phyloP scores from a whole-genome alignment of 1,284 basidiomycete genomes.

The Rhodotorula sp. region DNA sequence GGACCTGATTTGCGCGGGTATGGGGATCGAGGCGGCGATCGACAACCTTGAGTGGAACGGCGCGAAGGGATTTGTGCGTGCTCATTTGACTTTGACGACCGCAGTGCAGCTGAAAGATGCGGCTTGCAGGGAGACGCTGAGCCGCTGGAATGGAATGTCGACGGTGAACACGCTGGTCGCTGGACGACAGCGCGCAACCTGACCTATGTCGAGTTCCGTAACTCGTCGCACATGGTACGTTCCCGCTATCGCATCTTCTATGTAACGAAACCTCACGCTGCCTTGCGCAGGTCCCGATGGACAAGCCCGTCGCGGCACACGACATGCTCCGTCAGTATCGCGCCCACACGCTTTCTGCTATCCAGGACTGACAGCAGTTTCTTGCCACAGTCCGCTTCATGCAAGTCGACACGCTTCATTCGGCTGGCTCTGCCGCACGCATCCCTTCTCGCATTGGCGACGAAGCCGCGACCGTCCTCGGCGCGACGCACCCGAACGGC shows the following conservation, averaged over 20 bases:
- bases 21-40: conserved; percentile 84
- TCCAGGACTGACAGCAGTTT: too few species aligned
- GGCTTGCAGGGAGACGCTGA: conserved; percentile 59
- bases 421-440: conserved; percentile 69
- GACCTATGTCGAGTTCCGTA: conserved; percentile 81
- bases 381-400: conserved; percentile 70
- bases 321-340: conserved; percentile 76
- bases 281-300: conserved; percentile 67
- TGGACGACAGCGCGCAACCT: conserved; percentile 87
- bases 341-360: background rate
- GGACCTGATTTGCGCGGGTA: conserved; percentile 71
- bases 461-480: conserved; percentile 30
- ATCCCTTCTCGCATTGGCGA: conserved; percentile 65
- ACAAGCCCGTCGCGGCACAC: conserved; percentile 82
- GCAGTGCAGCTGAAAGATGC: background rate
- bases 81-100: background rate
- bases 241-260: background rate
- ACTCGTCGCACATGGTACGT: conserved; percentile 80
- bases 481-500: conserved; percentile 40
- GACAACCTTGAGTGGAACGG: conserved; percentile 83
- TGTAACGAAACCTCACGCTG: background rate
- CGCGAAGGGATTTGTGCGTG: conserved; percentile 64
- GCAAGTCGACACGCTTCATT: conserved; percentile 77
- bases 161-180: conserved; percentile 73
- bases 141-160: conserved; percentile 75